Conservation (phyloP, 1,284 basidiomycete genomes). For the Cutaneotrichosporon sp. region DNA sequence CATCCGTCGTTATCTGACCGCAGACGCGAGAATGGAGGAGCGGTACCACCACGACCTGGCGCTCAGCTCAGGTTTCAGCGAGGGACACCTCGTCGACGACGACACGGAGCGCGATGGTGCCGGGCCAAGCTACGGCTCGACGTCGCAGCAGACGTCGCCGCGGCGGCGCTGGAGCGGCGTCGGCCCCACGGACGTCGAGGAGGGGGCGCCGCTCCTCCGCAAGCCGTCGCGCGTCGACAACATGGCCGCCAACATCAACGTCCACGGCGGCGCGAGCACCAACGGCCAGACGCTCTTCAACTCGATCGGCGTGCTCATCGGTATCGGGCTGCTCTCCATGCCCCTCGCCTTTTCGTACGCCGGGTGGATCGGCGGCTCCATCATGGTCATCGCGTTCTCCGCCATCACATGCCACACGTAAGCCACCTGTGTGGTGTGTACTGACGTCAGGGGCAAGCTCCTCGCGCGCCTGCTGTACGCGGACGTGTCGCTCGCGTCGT, state of each 20-base stretch:
- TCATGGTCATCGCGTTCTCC: slow-evolving; percentile 74
- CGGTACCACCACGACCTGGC: neutral
- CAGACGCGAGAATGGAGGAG: neutral
- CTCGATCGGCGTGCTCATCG: slow-evolving; percentile 78
- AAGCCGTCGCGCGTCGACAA: neutral
- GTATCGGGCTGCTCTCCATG: slow-evolving; percentile 86
- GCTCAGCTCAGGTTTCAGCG: neutral
- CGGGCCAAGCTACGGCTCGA: neutral
- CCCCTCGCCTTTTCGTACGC: slow-evolving; percentile 84
- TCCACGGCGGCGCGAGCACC: neutral
- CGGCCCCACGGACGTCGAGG: neutral
- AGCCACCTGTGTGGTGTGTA: slow-evolving; percentile 41
- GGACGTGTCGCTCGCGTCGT: slow-evolving; percentile 72
- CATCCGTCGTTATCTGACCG: neutral
- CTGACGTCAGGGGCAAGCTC: slow-evolving; percentile 69
- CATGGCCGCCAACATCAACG: neutral
- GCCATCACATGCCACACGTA: slow-evolving; percentile 84
- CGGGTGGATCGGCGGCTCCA: slow-evolving; percentile 76
- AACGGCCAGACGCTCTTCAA: slow-evolving; percentile 73
- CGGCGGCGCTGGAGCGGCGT: neutral
- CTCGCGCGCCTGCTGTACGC: slow-evolving; percentile 71
- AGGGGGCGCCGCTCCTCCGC: neutral
- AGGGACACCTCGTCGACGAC: neutral
- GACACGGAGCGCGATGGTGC: neutral
- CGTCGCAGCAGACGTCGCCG: neutral